Conservation (phyloP, 495 filamentous ascomycete species). For the Aspergillus diversus region DNA sequence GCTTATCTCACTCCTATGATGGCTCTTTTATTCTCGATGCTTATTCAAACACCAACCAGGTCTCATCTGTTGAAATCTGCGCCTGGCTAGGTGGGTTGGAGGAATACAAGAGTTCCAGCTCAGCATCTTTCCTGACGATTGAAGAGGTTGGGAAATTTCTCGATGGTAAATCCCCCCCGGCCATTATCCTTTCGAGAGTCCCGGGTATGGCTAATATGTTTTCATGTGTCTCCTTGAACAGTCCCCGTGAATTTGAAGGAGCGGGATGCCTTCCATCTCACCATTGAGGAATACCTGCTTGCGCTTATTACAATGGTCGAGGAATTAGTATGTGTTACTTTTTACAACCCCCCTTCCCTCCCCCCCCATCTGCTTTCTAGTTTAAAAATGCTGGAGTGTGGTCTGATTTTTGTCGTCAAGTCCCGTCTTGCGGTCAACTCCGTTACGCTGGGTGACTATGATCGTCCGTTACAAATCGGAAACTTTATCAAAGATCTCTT, state of each 20-base stretch:
- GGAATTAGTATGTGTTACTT: conserved; percentile 64
- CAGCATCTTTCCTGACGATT: conserved; percentile 71
- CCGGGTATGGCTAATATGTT: conserved; percentile 7
- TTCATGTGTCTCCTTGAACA: conserved; percentile 31
- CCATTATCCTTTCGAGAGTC: not conserved
- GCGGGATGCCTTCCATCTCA: conserved; percentile 87
- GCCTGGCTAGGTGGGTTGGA: conserved; percentile 73
- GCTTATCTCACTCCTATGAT: not conserved
- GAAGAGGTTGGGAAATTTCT: conserved; percentile 82
- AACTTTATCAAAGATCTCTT: conserved; percentile 94
- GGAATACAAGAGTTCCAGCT: conserved; percentile 43
- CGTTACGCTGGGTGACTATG: conserved; percentile 88
- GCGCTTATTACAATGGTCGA: conserved; percentile 84
- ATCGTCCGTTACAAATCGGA: conserved; percentile 80
- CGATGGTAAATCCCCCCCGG: conserved; percentile 53
- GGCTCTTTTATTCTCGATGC: not conserved
- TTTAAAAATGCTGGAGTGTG: not conserved
- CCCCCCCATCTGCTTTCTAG: not conserved
- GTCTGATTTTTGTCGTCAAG: conserved; percentile 34
- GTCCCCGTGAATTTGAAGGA: conserved; percentile 96
- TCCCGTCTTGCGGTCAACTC: conserved; percentile 92
- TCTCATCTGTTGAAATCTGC: conserved; percentile 71
- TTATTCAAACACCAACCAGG: conserved; percentile 35
- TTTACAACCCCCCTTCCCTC: not conserved
- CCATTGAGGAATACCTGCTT: conserved; percentile 94